These are phyloP conservation scores for Phaffia tasmanica DNA, from an alignment of 768 basidiomycete species.

Conservation along the genomic window DNA sequence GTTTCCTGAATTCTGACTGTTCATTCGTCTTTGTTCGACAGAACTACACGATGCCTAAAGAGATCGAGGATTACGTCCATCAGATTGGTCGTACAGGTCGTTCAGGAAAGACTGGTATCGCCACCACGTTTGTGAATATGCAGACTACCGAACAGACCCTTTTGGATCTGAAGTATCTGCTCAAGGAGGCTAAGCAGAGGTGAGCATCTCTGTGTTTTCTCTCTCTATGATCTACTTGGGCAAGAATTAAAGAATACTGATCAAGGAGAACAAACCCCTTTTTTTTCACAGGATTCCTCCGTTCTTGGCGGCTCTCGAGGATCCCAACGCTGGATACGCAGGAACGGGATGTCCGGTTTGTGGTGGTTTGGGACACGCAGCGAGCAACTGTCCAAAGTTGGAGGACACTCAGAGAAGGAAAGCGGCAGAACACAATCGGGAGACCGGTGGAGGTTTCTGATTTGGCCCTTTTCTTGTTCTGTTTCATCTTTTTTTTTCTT, in stretches of 20 bases:
- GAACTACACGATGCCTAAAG: conserved; percentile 98
- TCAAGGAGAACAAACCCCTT: conserved; percentile 3
- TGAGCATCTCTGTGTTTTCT: conserved; percentile 39
- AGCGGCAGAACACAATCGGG: conserved; percentile 71
- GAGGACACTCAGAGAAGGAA: conserved; percentile 84
- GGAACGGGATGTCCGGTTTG: conserved; percentile 87
- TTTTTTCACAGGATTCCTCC: conserved; percentile 64
- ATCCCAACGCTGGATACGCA: conserved; percentile 70
- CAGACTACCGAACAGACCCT: conserved; percentile 92
- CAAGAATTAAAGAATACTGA: no score
- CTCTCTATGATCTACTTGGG: background rate
- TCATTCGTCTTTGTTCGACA: background rate
- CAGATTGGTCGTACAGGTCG: conserved; percentile 97
- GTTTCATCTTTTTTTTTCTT: no score
- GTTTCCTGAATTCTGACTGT: background rate
- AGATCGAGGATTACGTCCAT: conserved; percentile 99
- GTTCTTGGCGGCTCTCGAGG: conserved; percentile 79
- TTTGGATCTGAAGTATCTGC: conserved; percentile 86
- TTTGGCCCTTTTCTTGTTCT: background rate
- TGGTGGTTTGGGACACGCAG: conserved; percentile 89
- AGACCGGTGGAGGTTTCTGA: conserved; percentile 51
- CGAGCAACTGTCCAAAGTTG: conserved; percentile 90
- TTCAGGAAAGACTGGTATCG: conserved; percentile 95
- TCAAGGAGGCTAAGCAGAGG: conserved; percentile 98
- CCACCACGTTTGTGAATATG: conserved; percentile 98